These are phyloP conservation scores for Malus fusca DNA, from an alignment of 306 rosid species.

Conservation along the genomic window DNA sequence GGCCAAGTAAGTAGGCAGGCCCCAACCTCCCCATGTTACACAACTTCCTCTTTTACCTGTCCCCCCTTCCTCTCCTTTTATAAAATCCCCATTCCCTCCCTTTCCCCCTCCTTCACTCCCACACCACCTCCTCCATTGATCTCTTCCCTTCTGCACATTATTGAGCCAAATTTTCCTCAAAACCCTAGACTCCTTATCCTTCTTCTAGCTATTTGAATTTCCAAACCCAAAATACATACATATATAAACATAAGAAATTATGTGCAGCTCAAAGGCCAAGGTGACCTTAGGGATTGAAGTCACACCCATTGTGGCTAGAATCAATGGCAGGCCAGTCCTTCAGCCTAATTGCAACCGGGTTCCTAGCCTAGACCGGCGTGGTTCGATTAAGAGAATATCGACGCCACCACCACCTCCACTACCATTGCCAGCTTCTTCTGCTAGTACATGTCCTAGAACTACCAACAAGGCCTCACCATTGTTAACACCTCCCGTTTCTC, in stretches of 20 bases:
- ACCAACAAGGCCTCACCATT: constrained; percentile 20
- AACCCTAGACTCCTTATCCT: background rate
- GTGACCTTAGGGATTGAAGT: constrained; percentile 46
- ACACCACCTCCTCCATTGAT: constrained; percentile 22
- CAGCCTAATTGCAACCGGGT: constrained; percentile 82
- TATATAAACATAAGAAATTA: background rate
- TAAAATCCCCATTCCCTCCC: constrained; percentile 40
- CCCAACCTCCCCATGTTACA: constrained; percentile 78
- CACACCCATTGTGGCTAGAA: constrained; percentile 36
- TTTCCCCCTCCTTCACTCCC: constrained; percentile 29
- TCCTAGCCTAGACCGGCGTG: constrained; percentile 58
- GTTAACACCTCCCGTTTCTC: constrained; percentile 56
- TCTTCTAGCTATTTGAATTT: background rate
- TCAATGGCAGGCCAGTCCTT: constrained; percentile 76
- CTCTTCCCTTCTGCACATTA: background rate
- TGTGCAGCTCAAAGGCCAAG: constrained; percentile 73
- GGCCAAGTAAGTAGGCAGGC: constrained; percentile 58
- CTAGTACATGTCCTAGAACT: constrained; percentile 20
- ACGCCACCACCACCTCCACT: constrained; percentile 36
- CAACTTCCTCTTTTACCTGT: constrained; percentile 30
- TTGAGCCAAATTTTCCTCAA: constrained; percentile 9
- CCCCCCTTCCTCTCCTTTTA: constrained; percentile 33
- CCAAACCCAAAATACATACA: background rate
- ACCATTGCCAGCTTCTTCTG: constrained; percentile 24
- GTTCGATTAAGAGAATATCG: constrained; percentile 51